phyloP scores from a whole-genome alignment of 2,329 filamentous ascomycete species.

The Exophiala mesophila region DNA sequence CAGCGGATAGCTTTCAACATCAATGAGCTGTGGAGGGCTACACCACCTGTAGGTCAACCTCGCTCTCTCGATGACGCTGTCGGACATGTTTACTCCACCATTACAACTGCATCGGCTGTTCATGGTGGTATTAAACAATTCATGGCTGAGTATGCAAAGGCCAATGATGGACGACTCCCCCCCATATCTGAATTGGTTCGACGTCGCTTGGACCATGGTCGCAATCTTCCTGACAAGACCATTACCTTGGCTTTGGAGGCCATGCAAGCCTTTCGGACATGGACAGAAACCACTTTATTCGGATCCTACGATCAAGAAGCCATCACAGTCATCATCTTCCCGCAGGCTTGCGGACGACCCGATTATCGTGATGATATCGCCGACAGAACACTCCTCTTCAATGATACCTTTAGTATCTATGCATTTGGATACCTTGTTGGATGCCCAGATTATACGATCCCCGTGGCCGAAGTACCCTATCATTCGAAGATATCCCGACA shows the following conservation, averaged over 20 bases:
- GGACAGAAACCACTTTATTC: constrained; percentile 30
- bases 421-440: constrained; percentile 30
- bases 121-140: constrained; percentile 42
- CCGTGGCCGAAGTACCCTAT: constrained; percentile 38
- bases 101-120: constrained; percentile 42
- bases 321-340: constrained; percentile 21
- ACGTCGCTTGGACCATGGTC: constrained; percentile 46
- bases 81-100: constrained; percentile 16
- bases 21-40: constrained; percentile 30
- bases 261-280: constrained; percentile 46
- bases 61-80: constrained; percentile 19
- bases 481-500: constrained; percentile 25
- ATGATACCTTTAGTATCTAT: constrained; percentile 43
- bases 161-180: constrained; percentile 26
- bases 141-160: constrained; percentile 27
- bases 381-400: constrained; percentile 31
- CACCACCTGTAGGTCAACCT: constrained; percentile 14
- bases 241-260: constrained; percentile 44
- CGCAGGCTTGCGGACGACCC: constrained; percentile 20
- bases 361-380: constrained; percentile 22
- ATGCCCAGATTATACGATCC: constrained; percentile 41
- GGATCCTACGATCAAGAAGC: constrained; percentile 22
- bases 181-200: constrained; percentile 50
- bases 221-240: constrained; percentile 35
- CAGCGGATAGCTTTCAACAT: constrained; percentile 29